These are phyloP conservation scores for Kuraishia hungarica DNA, from an alignment of 805 yeast species.

Conservation along the genomic window DNA sequence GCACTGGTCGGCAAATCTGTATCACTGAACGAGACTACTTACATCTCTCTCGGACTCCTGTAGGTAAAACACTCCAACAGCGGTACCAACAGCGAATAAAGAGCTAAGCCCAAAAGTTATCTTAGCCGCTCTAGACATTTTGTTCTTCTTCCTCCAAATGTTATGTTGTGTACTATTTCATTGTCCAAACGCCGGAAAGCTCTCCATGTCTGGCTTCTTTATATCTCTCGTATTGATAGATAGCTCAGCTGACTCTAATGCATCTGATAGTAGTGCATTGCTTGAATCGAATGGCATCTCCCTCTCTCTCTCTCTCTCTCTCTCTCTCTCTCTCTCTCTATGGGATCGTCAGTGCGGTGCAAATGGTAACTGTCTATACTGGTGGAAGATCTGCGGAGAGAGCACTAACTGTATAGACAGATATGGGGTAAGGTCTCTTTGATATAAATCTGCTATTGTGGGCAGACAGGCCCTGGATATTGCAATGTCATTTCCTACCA, in stretches of 20 bases:
- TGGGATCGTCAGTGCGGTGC: too few species aligned
- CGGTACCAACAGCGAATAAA: slow-evolving; percentile 46
- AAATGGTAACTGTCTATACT: too few species aligned
- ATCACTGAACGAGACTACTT: slow-evolving; percentile 15
- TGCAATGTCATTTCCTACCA: too few species aligned
- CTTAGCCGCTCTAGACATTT: slow-evolving; percentile 77
- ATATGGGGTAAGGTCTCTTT: too few species aligned
- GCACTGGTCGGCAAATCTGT: neutral
- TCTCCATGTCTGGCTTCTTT: neutral
- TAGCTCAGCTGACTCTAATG: neutral
- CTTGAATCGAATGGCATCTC: too few species aligned
- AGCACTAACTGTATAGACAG: too few species aligned
- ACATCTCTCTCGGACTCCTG: slow-evolving; percentile 63
- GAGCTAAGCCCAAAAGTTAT: slow-evolving; percentile 58
- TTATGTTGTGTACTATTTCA: neutral
- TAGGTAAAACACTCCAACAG: slow-evolving; percentile 59
- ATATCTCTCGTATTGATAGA: too few species aligned
- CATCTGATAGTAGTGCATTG: neutral
- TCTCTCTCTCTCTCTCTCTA: too few species aligned
- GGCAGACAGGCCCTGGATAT: too few species aligned
- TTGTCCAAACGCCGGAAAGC: neutral
- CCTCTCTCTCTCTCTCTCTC: too few species aligned
- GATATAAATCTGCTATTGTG: too few species aligned
- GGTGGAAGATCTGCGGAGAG: too few species aligned
- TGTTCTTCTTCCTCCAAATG: neutral